phyloP scores from a whole-genome alignment of 2,329 filamentous ascomycete genomes.

The Cercospora sp. region DNA sequence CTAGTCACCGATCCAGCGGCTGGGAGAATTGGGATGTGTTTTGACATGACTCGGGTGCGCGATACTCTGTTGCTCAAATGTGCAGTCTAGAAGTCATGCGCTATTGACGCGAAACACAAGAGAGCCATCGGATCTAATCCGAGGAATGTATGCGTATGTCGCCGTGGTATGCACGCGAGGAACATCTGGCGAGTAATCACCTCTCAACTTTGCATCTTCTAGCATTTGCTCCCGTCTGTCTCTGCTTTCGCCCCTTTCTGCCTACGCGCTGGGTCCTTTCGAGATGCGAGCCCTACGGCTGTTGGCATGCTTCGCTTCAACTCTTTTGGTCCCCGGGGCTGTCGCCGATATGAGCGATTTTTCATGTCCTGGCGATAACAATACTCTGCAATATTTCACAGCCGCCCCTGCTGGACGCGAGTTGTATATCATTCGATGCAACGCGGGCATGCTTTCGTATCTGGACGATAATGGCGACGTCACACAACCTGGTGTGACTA shows the following conservation, averaged over 20 bases:
- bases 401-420: neutral
- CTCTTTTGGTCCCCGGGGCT: neutral
- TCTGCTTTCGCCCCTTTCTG: neutral
- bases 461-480: neutral
- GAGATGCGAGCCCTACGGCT: neutral
- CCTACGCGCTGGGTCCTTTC: neutral
- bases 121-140: neutral
- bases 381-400: neutral
- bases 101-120: too few relatives aligned
- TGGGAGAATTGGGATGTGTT: neutral
- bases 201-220: neutral
- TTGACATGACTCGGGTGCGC: neutral
- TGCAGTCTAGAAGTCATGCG: too few relatives aligned
- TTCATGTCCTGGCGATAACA: neutral
- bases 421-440: neutral
- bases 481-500: neutral
- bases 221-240: neutral
- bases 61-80: neutral
- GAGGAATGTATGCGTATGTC: neutral
- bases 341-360: neutral
- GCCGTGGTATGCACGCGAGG: neutral
- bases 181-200: neutral
- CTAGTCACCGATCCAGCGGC: neutral
- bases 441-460: neutral
- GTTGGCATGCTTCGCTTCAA: neutral